These are phyloP conservation scores for Emmonsiellopsis sp. DNA, from an alignment of 2,329 filamentous ascomycete genomes.

Conservation along the genomic window DNA sequence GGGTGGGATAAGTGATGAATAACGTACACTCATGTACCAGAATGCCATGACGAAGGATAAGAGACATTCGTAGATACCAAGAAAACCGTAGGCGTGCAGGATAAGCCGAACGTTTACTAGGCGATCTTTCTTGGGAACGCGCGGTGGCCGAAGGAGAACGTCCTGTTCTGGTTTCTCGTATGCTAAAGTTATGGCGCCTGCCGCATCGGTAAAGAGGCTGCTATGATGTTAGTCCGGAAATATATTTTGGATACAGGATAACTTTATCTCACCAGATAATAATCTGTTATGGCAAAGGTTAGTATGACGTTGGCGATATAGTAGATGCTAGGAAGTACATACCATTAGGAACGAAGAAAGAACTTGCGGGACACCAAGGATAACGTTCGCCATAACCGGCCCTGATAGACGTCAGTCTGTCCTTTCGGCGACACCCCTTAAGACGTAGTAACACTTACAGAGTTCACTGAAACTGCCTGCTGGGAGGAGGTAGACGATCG, in stretches of 20 bases:
- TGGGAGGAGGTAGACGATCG: slow-evolving; percentile 63
- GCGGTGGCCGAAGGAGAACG: slow-evolving; percentile 59
- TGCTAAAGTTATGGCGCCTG: slow-evolving; percentile 62
- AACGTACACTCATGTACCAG: slow-evolving; percentile 46
- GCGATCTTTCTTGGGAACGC: slow-evolving; percentile 59
- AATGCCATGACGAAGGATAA: slow-evolving; percentile 57
- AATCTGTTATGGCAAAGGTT: slow-evolving; percentile 31
- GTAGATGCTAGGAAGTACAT: background rate
- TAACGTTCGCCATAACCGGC: slow-evolving; percentile 65
- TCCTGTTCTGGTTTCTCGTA: slow-evolving; percentile 72
- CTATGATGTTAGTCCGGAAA: slow-evolving; percentile 13
- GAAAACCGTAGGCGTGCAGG: slow-evolving; percentile 61
- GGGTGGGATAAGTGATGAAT: background rate
- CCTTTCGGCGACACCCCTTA: background rate
- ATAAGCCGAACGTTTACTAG: slow-evolving; percentile 67
- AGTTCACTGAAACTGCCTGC: slow-evolving; percentile 69
- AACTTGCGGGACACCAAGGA: slow-evolving; percentile 65
- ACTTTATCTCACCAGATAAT: slow-evolving; percentile 45
- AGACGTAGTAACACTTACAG: slow-evolving; percentile 20
- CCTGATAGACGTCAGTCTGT: slow-evolving; percentile 25
- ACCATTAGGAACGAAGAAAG: slow-evolving; percentile 63
- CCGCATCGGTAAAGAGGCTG: slow-evolving; percentile 64
- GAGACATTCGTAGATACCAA: slow-evolving; percentile 56
- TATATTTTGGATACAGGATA: background rate
- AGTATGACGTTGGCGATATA: background rate